phyloP scores from a whole-genome alignment of 2,329 filamentous ascomycete species.

The Daldinia eschscholtzii region DNA sequence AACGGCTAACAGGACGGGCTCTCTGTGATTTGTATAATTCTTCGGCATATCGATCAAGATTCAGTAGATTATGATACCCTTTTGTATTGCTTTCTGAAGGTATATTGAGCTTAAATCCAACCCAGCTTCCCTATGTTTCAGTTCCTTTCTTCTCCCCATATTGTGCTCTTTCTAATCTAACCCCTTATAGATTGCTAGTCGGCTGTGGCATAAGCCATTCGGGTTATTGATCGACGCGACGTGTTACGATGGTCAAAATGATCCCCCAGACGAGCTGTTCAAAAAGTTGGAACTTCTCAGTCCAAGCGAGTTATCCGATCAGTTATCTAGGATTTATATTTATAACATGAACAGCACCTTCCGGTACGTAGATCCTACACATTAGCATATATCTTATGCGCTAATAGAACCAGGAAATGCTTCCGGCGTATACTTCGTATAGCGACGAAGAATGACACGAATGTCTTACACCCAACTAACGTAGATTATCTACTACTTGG shows the following conservation, averaged over 20 bases:
- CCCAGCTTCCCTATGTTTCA: background rate
- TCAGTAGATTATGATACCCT: slow-evolving; percentile 74
- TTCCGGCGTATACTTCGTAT: slow-evolving; percentile 73
- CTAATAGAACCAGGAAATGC: slow-evolving; percentile 64
- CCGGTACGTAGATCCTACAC: slow-evolving; percentile 57
- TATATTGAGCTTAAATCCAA: slow-evolving; percentile 47
- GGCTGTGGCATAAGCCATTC: slow-evolving; percentile 77
- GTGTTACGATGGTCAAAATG: slow-evolving; percentile 76
- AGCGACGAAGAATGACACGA: slow-evolving; percentile 70
- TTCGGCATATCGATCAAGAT: slow-evolving; percentile 75
- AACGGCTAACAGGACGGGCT: slow-evolving; percentile 66
- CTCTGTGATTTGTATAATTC: slow-evolving; percentile 76
- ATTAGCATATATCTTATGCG: slow-evolving; percentile 6
- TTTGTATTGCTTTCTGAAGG: slow-evolving; percentile 76
- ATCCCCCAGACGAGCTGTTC: slow-evolving; percentile 74
- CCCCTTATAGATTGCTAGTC: slow-evolving; percentile 70
- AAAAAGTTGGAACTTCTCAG: slow-evolving; percentile 73
- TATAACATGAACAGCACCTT: slow-evolving; percentile 82
- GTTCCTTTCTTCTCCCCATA: background rate
- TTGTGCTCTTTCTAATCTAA: slow-evolving; percentile 33
- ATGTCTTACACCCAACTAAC: slow-evolving; percentile 72
- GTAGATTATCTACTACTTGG: slow-evolving; percentile 75
- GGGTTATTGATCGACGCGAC: slow-evolving; percentile 77
- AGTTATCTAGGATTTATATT: slow-evolving; percentile 73
- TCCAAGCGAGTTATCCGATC: slow-evolving; percentile 70